Percentiles rank a stretch among this genome's conserved stretches.
Conservation (phyloP, 129 eudicot species). For the Lactuca sativa region DNA sequence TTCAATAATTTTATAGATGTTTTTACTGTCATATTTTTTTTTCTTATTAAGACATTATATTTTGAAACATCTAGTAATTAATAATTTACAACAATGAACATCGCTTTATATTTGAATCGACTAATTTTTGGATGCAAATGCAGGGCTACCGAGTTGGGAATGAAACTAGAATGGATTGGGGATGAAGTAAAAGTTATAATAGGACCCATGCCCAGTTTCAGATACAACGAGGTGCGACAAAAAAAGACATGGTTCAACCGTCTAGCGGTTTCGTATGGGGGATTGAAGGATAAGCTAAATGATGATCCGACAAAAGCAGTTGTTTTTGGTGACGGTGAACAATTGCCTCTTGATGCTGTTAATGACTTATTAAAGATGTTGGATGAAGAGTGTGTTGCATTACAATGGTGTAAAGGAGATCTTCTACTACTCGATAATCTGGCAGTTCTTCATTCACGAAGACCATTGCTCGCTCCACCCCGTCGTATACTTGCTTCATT, state of each 20-base stretch:
- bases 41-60: no score
- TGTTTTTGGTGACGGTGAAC: constrained; percentile 67
- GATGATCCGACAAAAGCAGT: constrained; percentile 57
- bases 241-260: constrained; percentile 71
- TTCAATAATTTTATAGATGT: background rate
- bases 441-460: constrained; percentile 28
- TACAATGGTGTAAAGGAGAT: constrained; percentile 31
- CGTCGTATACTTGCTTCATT: constrained; percentile 30
- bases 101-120: background rate
- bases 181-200: constrained; percentile 48
- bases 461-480: constrained; percentile 20
- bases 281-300: constrained; percentile 1
- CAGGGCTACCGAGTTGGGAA: constrained; percentile 74
- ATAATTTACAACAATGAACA: background rate
- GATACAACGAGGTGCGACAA: constrained; percentile 41
- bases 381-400: constrained; percentile 24
- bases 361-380: constrained; percentile 52
- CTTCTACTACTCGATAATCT: constrained; percentile 21
- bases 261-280: constrained; percentile 58
- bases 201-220: constrained; percentile 65
- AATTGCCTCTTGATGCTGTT: constrained; percentile 48
- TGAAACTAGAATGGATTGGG: constrained; percentile 72
- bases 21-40: no score
- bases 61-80: background rate
- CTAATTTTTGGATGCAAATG: no score